phyloP scores from a whole-genome alignment of 495 filamentous ascomycete species.

The Clavariopsis aquatica region DNA sequence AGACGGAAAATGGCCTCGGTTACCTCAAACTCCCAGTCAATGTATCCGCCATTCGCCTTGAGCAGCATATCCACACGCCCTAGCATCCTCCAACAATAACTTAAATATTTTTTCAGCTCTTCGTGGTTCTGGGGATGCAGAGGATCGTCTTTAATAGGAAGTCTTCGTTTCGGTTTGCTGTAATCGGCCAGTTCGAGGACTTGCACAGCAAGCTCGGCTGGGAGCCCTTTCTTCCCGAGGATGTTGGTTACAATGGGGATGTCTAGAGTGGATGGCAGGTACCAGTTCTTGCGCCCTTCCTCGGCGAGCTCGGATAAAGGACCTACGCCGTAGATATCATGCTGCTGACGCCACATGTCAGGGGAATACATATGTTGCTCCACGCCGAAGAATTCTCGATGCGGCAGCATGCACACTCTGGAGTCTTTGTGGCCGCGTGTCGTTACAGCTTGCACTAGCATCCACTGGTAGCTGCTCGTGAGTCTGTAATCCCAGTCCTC shows the following conservation, averaged over 20 bases:
- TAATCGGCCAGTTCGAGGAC: slow-evolving; percentile 14
- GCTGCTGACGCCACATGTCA: not conserved
- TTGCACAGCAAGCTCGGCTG: slow-evolving; percentile 17
- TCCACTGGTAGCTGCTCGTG: slow-evolving; percentile 14
- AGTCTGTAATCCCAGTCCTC: slow-evolving; percentile 15
- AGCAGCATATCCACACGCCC: slow-evolving; percentile 15
- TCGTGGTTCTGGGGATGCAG: slow-evolving; percentile 12
- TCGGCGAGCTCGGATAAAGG: not conserved
- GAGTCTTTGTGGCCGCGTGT: not conserved
- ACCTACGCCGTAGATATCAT: not conserved
- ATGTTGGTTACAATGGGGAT: slow-evolving; percentile 5
- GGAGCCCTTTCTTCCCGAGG: slow-evolving; percentile 8
- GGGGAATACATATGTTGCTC: not conserved
- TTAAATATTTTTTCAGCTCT: slow-evolving; percentile 13
- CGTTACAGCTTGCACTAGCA: slow-evolving; percentile 1
- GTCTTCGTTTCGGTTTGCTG: not conserved
- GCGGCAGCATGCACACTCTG: not conserved
- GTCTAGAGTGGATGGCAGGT: slow-evolving; percentile 10
- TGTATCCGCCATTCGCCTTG: slow-evolving; percentile 2
- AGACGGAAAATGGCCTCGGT: slow-evolving; percentile 5
- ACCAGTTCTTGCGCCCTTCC: not conserved
- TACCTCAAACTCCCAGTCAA: slow-evolving; percentile 22
- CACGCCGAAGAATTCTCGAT: slow-evolving; percentile 19
- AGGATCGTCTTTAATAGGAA: slow-evolving; percentile 5
- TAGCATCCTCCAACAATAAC: slow-evolving; percentile 19